Percentiles rank a stretch among this genome's conserved stretches.
Conservation (phyloP, 177 flowering plant genomes). For the Vitis hybrid region DNA sequence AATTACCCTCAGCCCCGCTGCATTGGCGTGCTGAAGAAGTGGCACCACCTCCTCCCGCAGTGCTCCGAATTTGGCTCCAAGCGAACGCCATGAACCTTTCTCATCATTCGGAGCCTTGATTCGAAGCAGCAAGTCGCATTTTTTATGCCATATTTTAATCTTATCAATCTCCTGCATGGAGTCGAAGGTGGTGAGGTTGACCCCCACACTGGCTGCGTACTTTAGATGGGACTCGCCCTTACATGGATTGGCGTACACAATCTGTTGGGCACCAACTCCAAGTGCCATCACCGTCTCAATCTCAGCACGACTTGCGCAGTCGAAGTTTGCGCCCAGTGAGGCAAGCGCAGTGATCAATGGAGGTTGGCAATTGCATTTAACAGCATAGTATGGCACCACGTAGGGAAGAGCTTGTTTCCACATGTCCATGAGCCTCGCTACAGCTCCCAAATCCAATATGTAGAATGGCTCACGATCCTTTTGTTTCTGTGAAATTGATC, state of each 20-base stretch:
- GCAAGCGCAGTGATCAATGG: slow-evolving; percentile 6
- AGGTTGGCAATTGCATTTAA: slow-evolving; percentile 12
- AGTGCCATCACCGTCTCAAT: slow-evolving; percentile 2
- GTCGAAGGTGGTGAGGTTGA: slow-evolving; percentile 2
- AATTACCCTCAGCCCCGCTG: neutral
- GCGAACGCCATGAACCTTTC: neutral
- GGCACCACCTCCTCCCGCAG: slow-evolving; percentile 1
- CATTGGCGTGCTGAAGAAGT: slow-evolving; percentile 5
- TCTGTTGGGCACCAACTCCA: slow-evolving; percentile 4
- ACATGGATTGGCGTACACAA: slow-evolving; percentile 9
- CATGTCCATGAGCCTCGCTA: slow-evolving; percentile 1
- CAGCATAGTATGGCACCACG: slow-evolving; percentile 14
- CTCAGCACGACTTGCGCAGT: slow-evolving; percentile 15
- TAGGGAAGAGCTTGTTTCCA: slow-evolving; percentile 8
- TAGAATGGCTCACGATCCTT: slow-evolving; percentile 4
- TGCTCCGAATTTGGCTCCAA: slow-evolving; percentile 1
- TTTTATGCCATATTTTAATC: slow-evolving; percentile 3
- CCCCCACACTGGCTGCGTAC: slow-evolving; percentile 7
- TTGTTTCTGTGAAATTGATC: neutral
- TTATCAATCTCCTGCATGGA: slow-evolving; percentile 12
- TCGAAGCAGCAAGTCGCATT: slow-evolving; percentile 8
- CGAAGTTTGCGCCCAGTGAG: slow-evolving; percentile 16
- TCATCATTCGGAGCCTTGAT: neutral
- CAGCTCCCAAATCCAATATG: slow-evolving; percentile 10
- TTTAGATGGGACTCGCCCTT: slow-evolving; percentile 10